phyloP scores from a whole-genome alignment of 495 filamentous ascomycete genomes.

The Aspergillus diversus region DNA sequence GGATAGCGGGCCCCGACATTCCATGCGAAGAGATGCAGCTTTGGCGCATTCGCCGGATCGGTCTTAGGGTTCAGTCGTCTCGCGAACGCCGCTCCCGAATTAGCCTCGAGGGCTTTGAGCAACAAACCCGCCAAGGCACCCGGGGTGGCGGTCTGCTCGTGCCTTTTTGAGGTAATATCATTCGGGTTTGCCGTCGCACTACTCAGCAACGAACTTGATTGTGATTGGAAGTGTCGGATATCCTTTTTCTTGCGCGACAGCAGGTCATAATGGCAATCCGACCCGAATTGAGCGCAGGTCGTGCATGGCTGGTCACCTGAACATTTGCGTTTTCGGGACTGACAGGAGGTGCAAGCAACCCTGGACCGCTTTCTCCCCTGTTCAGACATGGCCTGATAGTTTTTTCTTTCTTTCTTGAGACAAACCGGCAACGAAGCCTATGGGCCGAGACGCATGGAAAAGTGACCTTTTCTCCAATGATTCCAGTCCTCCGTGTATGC shows the following conservation, averaged over 20 bases:
- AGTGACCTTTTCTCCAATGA: too few relatives aligned
- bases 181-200: slow-evolving; percentile 21
- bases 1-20: slow-evolving; percentile 51
- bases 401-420: neutral
- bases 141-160: slow-evolving; percentile 12
- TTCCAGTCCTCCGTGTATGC: too few relatives aligned
- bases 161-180: slow-evolving; percentile 9
- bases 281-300: slow-evolving; percentile 53
- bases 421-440: neutral
- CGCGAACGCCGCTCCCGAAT: slow-evolving; percentile 60
- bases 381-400: slow-evolving; percentile 40
- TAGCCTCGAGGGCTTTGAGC: slow-evolving; percentile 49
- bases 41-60: slow-evolving; percentile 52
- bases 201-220: slow-evolving; percentile 21
- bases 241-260: slow-evolving; percentile 41
- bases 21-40: slow-evolving; percentile 61
- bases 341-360: slow-evolving; percentile 54
- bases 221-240: slow-evolving; percentile 22
- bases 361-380: slow-evolving; percentile 47
- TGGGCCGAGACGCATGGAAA: too few relatives aligned
- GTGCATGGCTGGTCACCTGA: slow-evolving; percentile 53
- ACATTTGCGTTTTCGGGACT: slow-evolving; percentile 59
- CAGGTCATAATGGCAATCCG: slow-evolving; percentile 50
- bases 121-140: slow-evolving; percentile 25
- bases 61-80: slow-evolving; percentile 54